Evolutionary conservation across 176 grass and related monocot species (phyloP), one percentile per base, ranked within the genome.

Genomic region (Urochloa ruziziensis): DNA sequence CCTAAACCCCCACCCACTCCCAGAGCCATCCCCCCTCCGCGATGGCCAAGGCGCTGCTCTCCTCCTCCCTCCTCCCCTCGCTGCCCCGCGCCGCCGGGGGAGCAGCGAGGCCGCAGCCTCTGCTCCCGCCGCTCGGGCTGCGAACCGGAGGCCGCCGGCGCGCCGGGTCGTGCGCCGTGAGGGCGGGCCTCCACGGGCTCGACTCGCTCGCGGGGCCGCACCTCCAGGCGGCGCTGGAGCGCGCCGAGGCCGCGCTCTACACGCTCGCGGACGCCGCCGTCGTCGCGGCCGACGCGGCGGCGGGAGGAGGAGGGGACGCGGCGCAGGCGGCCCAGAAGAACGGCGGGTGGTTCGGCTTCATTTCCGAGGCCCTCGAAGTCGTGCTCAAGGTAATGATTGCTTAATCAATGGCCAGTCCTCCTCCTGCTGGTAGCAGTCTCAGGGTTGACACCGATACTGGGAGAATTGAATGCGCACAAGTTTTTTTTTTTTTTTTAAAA

Each of bases 341-440:
- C 75, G 91, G 91, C 12, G 93, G 96, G 0, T 99, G 96, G 93
- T 96, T 99, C 71, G 96, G 91, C 33, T 96, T 99, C 87, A 99
- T 99, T 53, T 92, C 93, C 71, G 93, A 99, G 15, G 80, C 87
- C 39, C 79, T 99, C 91, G 96, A 99, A 85, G 77, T 92, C 37
- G 89, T 99, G 10, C 96, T 96, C 73, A 99, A 99, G 93, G 93
- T 95, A 89, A 80, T 75, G 30, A 9, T 61, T 81, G 42, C 43
- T 9, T 73, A 23, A 16, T 70, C 37, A 43, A 27, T 54, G 42
- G 53, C 39, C 36, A 4, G 36, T 6, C 5, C 4, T 2, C 24
- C 14, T 9, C 5, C 2, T 23, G 69, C 40, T 25, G 36, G 21
- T 86, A 7, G n/a, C 35, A 19, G 23, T 40, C 21, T 25, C 28